A percentile compares a stretch with the other conserved stretches of the same genome.
Conservation (phyloP, 2,329 filamentous ascomycete genomes). For the Phoma herbarum region DNA sequence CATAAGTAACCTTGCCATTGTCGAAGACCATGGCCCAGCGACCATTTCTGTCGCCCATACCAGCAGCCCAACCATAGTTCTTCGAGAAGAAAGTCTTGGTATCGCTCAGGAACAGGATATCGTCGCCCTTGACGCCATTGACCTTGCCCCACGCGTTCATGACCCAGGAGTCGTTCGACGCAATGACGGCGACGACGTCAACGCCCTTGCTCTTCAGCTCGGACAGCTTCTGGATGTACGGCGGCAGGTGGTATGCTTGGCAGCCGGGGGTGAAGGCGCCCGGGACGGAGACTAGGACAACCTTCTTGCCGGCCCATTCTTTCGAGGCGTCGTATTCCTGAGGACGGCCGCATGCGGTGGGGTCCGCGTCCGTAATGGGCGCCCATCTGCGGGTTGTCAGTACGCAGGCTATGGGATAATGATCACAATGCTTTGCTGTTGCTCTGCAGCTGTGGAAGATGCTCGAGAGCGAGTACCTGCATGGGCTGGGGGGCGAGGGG, state of each 20-base stretch:
- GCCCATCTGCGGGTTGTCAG: constrained; percentile 68
- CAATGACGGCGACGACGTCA: constrained; percentile 81
- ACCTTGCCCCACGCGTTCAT: constrained; percentile 93
- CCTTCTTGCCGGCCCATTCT: constrained; percentile 75
- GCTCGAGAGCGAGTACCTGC: constrained; percentile 12
- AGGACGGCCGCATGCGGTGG: constrained; percentile 81
- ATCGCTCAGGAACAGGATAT: constrained; percentile 81
- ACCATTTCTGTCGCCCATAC: constrained; percentile 73
- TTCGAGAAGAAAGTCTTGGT: constrained; percentile 76
- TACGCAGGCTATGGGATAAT: not conserved
- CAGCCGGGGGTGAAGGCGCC: constrained; percentile 74
- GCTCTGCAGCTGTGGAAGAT: not conserved
- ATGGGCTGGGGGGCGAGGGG: constrained; percentile 7
- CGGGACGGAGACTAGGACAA: constrained; percentile 73
- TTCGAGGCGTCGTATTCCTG: constrained; percentile 82
- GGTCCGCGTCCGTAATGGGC: constrained; percentile 74
- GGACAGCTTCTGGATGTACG: constrained; percentile 76
- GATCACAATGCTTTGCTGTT: not conserved
- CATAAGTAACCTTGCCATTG: constrained; percentile 82
- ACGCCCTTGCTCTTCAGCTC: constrained; percentile 82
- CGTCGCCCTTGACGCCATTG: constrained; percentile 77
- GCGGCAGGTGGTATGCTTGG: constrained; percentile 80
- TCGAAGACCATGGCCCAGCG: constrained; percentile 82
- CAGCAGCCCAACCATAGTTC: constrained; percentile 77
- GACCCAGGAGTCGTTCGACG: constrained; percentile 85